Percentiles rank a stretch among this genome's conserved stretches.
Evolutionary conservation across 345 rosid genomes (phyloP).

Genomic region (Rhizophora apiculata): DNA sequence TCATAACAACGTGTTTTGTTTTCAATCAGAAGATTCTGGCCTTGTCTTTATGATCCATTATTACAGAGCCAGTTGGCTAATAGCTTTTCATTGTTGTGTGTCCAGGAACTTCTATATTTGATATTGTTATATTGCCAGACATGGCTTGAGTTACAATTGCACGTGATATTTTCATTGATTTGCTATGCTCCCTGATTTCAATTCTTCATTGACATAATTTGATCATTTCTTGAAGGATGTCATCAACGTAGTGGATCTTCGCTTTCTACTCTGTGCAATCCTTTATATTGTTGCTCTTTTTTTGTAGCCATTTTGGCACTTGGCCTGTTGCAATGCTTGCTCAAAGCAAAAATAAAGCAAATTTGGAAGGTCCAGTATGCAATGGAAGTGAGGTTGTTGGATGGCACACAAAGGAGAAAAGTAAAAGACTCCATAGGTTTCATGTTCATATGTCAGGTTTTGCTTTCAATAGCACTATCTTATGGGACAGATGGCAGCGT

Average conservation of each 20-base stretch:
- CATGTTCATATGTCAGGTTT: conserved; percentile 97
- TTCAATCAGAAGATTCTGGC: too few species aligned
- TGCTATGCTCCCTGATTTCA: not conserved
- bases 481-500: conserved; percentile 86
- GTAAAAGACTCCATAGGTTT: conserved; percentile 76
- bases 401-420: conserved; percentile 97
- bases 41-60: too few species aligned
- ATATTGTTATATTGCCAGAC: too few species aligned
- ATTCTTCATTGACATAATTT: too few species aligned
- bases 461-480: conserved; percentile 89
- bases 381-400: conserved; percentile 75
- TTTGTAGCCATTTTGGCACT: conserved; percentile 72
- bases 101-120: too few species aligned
- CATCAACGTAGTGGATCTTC: too few species aligned
- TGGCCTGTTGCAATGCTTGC: conserved; percentile 99
- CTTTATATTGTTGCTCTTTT: conserved; percentile 15
- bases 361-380: conserved; percentile 86
- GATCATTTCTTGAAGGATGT: too few species aligned
- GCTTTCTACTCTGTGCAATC: not conserved
- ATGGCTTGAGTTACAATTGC: too few species aligned
- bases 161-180: not conserved
- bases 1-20: too few species aligned
- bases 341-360: conserved; percentile 80
- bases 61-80: too few species aligned
- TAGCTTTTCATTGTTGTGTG: too few species aligned